Evolutionary conservation across 2,329 filamentous ascomycete genomes (phyloP).

Genomic region (Atkinsonella texensis): DNA sequence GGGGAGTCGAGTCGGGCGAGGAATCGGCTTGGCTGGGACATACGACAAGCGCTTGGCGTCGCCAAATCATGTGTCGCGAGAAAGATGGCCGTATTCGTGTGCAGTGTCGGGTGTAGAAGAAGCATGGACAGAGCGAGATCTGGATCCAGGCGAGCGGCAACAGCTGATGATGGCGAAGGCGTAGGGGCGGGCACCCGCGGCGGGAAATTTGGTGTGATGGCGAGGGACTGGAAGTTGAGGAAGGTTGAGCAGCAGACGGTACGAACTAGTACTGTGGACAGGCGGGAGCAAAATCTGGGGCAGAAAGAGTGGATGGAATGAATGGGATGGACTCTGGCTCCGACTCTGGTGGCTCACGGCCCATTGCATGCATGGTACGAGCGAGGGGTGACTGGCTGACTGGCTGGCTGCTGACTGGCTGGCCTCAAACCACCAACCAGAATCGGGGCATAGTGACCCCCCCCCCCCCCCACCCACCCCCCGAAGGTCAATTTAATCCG

Average conservation of each 20-base stretch:
- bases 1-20: background rate
- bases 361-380: no score
- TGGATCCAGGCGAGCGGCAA: background rate
- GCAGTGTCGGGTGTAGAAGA: no score
- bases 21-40: background rate
- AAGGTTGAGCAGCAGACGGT: background rate
- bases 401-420: background rate
- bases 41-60: background rate
- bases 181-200: no score
- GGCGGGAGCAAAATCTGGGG: slow-evolving; percentile 4
- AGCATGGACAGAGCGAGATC: no score
- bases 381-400: background rate
- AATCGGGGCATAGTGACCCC: background rate
- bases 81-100: no score
- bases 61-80: background rate
- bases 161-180: background rate
- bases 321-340: no score
- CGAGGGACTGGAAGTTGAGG: background rate
- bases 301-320: background rate
- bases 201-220: background rate
- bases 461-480: no score
- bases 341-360: no score
- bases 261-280: slow-evolving; percentile 1
- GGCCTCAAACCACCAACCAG: background rate
- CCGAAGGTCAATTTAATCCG: no score